A percentile compares a stretch with the other conserved stretches of the same genome.
Conservation (phyloP, 1,139 yeast genomes). For the Yamadazyma siamensis region DNA sequence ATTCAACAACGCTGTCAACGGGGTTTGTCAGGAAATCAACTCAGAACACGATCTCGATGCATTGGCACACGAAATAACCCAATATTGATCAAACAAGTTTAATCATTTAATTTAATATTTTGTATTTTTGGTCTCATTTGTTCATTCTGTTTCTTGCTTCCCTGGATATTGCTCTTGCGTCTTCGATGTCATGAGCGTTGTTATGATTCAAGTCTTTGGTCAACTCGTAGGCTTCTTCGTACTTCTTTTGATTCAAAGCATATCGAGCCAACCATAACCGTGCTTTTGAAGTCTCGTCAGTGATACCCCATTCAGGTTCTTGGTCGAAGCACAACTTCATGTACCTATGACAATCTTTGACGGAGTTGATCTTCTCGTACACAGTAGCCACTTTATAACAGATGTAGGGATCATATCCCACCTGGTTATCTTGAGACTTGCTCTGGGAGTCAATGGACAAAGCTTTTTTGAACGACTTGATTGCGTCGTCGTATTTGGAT, state of each 20-base stretch:
- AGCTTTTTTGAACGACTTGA: conserved; percentile 58
- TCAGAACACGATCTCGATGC: conserved; percentile 5
- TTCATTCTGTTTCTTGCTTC: conserved; percentile 55
- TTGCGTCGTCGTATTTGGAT: conserved; percentile 62
- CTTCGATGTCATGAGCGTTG: conserved; percentile 81
- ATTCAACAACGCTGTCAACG: conserved; percentile 16
- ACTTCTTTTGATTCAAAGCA: conserved; percentile 56
- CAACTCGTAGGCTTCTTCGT: conserved; percentile 67
- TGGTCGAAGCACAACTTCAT: conserved; percentile 75
- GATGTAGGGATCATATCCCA: conserved; percentile 44
- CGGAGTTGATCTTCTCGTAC: conserved; percentile 55
- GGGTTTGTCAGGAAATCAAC: too few relatives aligned
- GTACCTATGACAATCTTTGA: conserved; percentile 53
- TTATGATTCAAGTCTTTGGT: conserved; percentile 77
- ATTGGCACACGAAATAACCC: conserved; percentile 7
- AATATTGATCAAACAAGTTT: neutral
- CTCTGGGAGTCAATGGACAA: conserved; percentile 41
- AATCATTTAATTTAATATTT: neutral
- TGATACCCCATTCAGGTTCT: conserved; percentile 62
- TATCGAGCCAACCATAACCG: conserved; percentile 81
- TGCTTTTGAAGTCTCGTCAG: conserved; percentile 79
- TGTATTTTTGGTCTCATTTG: too few relatives aligned
- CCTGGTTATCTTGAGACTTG: conserved; percentile 8
- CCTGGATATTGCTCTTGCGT: conserved; percentile 79
- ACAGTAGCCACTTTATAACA: conserved; percentile 68